A percentile compares a stretch with the other conserved stretches of the same genome.
These are phyloP conservation scores for Phalaenopsis aphrodite DNA, from an alignment of 106 monocot genomes.

Conservation along the genomic window DNA sequence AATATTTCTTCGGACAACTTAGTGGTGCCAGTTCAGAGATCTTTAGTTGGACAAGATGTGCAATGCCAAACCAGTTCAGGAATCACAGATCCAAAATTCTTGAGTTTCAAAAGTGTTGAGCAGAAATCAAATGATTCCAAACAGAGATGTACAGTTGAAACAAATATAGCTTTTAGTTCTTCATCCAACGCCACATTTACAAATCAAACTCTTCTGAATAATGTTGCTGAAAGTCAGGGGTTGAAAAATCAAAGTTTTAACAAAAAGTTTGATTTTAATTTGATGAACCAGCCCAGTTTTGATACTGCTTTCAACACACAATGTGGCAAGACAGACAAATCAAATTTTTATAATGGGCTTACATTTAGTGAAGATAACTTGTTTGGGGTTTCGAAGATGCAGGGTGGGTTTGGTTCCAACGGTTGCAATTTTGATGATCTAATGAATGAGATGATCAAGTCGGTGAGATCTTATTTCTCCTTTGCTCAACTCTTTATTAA, in stretches of 20 bases:
- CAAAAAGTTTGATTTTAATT: neutral
- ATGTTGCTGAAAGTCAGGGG: constrained; percentile 12
- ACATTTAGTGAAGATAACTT: constrained; percentile 13
- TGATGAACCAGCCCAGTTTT: constrained; percentile 5
- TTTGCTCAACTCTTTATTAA: neutral
- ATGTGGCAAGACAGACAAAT: constrained; percentile 12
- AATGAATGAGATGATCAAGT: constrained; percentile 28
- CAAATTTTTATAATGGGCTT: constrained; percentile 6
- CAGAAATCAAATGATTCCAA: constrained; percentile 13
- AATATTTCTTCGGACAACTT: constrained; percentile 9
- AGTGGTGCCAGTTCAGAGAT: neutral
- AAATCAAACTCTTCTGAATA: constrained; percentile 8
- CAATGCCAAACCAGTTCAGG: constrained; percentile 6
- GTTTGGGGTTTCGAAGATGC: constrained; percentile 12
- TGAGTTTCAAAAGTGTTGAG: constrained; percentile 15
- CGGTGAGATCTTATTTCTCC: constrained; percentile 17
- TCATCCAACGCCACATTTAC: constrained; percentile 21
- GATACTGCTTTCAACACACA: neutral
- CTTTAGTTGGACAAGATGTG: constrained; percentile 7
- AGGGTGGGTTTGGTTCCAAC: constrained; percentile 17
- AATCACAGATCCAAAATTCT: constrained; percentile 11
- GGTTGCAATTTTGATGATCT: constrained; percentile 35
- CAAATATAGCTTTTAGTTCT: constrained; percentile 14
- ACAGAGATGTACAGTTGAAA: constrained; percentile 1
- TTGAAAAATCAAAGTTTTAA: constrained; percentile 4